Base-by-base conservation (phyloP, 1,284 basidiomycete species). In the Cutaneotrichosporon sp. region DNA sequence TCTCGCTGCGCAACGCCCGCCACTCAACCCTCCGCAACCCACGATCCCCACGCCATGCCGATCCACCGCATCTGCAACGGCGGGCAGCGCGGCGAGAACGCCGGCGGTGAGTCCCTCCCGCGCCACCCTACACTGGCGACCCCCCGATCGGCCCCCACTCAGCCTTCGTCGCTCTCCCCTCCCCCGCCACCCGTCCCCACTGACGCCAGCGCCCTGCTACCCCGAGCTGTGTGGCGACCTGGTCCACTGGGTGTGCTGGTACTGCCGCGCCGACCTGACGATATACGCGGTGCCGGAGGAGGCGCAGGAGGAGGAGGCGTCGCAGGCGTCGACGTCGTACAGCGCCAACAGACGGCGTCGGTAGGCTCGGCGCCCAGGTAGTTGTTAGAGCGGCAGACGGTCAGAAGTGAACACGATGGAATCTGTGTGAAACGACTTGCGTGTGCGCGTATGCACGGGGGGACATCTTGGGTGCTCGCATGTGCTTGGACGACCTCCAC, bases 141-240 rank as follows among this genome's bases (percentile, higher is more conserved):
- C 25, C 46, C 27, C 46, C 4, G 6, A 18, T 14, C 22, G 5
- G 13, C 1, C 16, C 18, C 6, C 24, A 3, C 7, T 25, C 20
- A 20, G 6, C 22, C 20, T 13, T 24, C 46, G 11, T 4, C 11
- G 14, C 5, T 3, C 34, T 13, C 46, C 8, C 13, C 46, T 43
- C 6, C 4, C 42, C n/a, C 42, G 7, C 1, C 22, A 20, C 46
- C 9, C 16, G 1, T 29, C 16, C 7, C 16, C 25, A 27, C 47
- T 49, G 8, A 49, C 47, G 4, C 47, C 47, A 49, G 47, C 16
- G 9, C 47, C 25, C 27, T 50, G 47, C 47, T 50, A 50, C 27
- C 25, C 47, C 18, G 14, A 27, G 13, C 47, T 27, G 13, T 50
- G 47, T 14, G 25, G 1, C 16, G 47, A 50, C 47, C 14, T 50